Base-by-base conservation (phyloP, 2,329 filamentous ascomycete species). In the Coleophoma crateriformis region DNA sequence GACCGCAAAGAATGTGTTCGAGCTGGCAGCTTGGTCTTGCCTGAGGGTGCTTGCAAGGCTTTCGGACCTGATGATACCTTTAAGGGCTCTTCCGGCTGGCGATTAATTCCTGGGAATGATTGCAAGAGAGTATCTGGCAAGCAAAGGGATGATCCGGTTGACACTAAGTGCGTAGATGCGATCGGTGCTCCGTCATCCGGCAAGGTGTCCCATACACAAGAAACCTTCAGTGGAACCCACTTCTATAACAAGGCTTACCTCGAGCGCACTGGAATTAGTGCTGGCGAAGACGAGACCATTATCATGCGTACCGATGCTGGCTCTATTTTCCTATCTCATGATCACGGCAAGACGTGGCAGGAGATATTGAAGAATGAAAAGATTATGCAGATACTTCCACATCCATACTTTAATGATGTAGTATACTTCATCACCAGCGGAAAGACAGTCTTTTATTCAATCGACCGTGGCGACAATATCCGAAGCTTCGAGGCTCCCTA, bases 261-360 rank as follows among this genome's bases (percentile, higher is more conserved):
- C 12, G 90, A 96, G 65, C 82, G 88, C 33, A 81, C 82, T 44
- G 82, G 83, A 11, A 76, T 77, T 14, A 87, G 79, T 58, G 70
- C 67, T 3, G 78, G 78, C 8, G 72, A 75, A 13, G 88, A 92
- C 59, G 92, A 97, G 69, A 92, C 79, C 15, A 70, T 86, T 55
- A 77, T 86, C 53, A 74, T 77, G 50, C 73, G 77, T 22, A 69
- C 64, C 4, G 64, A 64, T 20, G 58, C 62, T 22, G 58, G 65
- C 33, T 75, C 77, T 74, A 77, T 95, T 15, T 90, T 78, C 68
- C 77, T 95, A 49, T 88, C 88, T 0, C 80, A 84, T 48, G 84
- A 99, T 64, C 92, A 96, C 62, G 94, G 94, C 61, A 95, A 95
- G 71, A 84, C 71, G 2, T 99, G 94, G 92, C 72, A 82, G 20